Base-by-base conservation (phyloP, 805 yeast species). In the Pichia cephalocereana region DNA sequence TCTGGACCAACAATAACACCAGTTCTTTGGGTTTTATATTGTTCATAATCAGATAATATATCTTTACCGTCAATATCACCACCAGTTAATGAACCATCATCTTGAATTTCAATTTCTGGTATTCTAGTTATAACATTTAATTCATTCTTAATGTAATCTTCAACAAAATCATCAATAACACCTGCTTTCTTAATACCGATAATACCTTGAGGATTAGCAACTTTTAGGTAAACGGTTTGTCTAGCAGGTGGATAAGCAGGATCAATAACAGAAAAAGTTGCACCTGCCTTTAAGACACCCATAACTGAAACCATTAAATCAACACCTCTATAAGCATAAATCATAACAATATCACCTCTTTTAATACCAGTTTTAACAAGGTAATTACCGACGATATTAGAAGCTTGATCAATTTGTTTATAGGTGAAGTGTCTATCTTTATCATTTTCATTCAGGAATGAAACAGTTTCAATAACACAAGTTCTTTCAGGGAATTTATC, bases 231-330 rank as follows among this genome's bases (percentile, higher is more conserved):
- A 52, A 93, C 79, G 54, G 87, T 93, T 68, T 93, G 99, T 68
- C 99, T 80, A 10, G 96, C 95, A 17, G 99, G 96, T 40, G 99
- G 99, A 66, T 93, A 93, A 6, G 98, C 98, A 8, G 99, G 99
- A 64, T 93, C 99, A 54, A 93, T 95, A 23, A 93, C 99, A 10
- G 97, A 90, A 65, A 93, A 93, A 0, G 99, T 91, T 17, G 96
- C 98, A 57, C 99, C 99, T 1, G 99, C 98, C 70, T 93, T 93
- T 64, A 93, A 77, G 19, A 89, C 96, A 67, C 98, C 99, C 86
- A 93, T 83, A 17, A 93, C 97, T 7, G 98, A 95, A 40, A 95
- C 87, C 79, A 93, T 87, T 53, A 93, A 72, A 63, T 93, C 99
- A 8, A 93, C 99, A 58, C 97, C 96, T 67, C 99, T 81, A 61